Evolutionary conservation across 148 eudicot species (phyloP).

Genomic region (Drosera capensis): DNA sequence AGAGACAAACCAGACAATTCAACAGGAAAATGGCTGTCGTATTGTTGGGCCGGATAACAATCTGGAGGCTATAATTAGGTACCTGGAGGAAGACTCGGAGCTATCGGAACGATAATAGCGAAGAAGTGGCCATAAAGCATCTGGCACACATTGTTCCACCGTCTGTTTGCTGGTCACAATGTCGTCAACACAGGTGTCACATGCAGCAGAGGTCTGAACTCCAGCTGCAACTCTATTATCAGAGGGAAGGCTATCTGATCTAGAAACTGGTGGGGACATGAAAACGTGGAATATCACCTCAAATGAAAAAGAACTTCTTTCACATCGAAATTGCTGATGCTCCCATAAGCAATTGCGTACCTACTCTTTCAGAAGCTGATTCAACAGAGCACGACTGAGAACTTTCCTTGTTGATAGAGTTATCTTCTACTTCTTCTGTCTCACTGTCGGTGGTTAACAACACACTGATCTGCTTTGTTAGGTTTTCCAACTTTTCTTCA

Average conservation of each 20-base stretch:
- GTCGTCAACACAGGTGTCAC: conserved; percentile 14
- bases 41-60: not conserved
- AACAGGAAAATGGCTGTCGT: not conserved
- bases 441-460: conserved; percentile 21
- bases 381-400: conserved; percentile 24
- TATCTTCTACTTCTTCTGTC: conserved; percentile 33
- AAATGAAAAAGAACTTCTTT: conserved; percentile 13
- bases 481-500: conserved; percentile 75
- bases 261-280: conserved; percentile 24
- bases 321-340: conserved; percentile 21
- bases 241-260: conserved; percentile 19
- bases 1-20: not conserved
- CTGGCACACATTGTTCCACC: conserved; percentile 36
- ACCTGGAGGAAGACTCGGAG: conserved; percentile 83
- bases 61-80: conserved; percentile 2
- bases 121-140: conserved; percentile 40
- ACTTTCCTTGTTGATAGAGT: no score
- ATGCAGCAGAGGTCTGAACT: conserved; percentile 16
- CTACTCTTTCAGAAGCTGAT: conserved; percentile 17
- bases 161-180: conserved; percentile 21
- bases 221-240: conserved; percentile 20
- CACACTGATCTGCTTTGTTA: conserved; percentile 44
- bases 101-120: conserved; percentile 57
- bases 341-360: conserved; percentile 20
- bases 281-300: conserved; percentile 19